phyloP scores from a whole-genome alignment of 2,329 filamentous ascomycete genomes.

The Fusarium decemcellulare region DNA sequence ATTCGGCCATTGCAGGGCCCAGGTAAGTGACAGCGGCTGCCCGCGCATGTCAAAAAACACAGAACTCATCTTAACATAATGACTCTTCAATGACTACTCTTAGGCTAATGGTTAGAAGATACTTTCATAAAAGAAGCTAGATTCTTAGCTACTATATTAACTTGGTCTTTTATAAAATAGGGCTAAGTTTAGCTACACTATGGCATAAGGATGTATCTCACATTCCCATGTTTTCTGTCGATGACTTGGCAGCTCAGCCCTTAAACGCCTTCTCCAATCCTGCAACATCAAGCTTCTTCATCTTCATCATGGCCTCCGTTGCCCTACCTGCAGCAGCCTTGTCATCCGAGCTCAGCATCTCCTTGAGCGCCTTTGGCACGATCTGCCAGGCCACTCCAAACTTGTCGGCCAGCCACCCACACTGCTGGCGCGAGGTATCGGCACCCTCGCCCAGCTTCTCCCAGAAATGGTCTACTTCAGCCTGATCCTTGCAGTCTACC shows the following conservation, averaged over 20 bases:
- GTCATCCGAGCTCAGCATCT: constrained; percentile 53
- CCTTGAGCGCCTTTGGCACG: constrained; percentile 54
- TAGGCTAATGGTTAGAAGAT: too few relatives aligned
- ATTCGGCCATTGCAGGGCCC: too few relatives aligned
- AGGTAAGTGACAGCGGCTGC: too few relatives aligned
- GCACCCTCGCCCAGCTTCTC: constrained; percentile 58
- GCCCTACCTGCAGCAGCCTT: constrained; percentile 50
- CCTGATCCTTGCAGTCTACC: constrained; percentile 61
- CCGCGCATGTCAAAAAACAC: too few relatives aligned
- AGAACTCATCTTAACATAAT: too few relatives aligned
- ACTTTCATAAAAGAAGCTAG: too few relatives aligned
- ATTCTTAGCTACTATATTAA: too few relatives aligned
- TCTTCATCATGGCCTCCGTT: constrained; percentile 56
- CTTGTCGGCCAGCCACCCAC: constrained; percentile 62
- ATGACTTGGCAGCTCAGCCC: constrained; percentile 16
- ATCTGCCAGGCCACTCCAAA: constrained; percentile 65
- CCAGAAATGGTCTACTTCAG: constrained; percentile 64
- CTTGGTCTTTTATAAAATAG: too few relatives aligned
- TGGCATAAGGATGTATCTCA: too few relatives aligned
- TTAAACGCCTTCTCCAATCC: constrained; percentile 53
- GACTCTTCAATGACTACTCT: too few relatives aligned
- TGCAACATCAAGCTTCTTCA: constrained; percentile 60
- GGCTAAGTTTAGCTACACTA: too few relatives aligned
- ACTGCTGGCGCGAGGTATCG: constrained; percentile 53
- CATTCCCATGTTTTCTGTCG: too few relatives aligned